Evolutionary conservation across 2,329 filamentous ascomycete genomes (phyloP).

Genomic region (Neopestalotiopsis sp.): DNA sequence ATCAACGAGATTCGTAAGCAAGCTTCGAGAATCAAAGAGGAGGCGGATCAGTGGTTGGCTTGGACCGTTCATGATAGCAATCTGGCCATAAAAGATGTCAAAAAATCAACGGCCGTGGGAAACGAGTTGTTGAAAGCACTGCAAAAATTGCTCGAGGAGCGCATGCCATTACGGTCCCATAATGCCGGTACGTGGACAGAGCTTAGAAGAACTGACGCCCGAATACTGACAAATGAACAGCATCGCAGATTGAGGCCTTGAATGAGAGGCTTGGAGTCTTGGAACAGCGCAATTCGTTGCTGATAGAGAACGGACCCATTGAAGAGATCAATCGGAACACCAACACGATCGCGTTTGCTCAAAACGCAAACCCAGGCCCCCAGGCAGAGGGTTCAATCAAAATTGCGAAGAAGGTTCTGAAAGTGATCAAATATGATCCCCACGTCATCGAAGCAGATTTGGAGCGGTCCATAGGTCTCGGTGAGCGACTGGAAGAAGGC

Average conservation of each 20-base stretch:
- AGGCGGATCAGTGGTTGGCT: conserved; percentile 4
- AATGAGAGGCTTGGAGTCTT: too few species aligned
- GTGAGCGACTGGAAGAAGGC: conserved; percentile 11
- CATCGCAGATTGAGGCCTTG: too few species aligned
- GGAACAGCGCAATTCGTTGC: too few species aligned
- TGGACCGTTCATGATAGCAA: neutral
- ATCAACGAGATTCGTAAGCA: conserved; percentile 7
- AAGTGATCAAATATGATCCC: conserved; percentile 2
- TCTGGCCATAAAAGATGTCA: neutral
- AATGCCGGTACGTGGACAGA: too few species aligned
- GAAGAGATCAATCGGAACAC: neutral
- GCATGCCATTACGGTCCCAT: neutral
- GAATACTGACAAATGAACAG: too few species aligned
- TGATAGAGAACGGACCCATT: neutral
- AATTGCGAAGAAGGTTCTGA: neutral
- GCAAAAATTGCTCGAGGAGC: neutral
- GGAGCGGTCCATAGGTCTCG: neutral
- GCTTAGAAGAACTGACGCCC: too few species aligned
- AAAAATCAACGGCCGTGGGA: neutral
- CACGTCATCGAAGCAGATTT: neutral
- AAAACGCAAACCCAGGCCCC: neutral
- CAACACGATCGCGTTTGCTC: neutral
- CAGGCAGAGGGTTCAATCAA: neutral
- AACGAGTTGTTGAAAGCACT: neutral
- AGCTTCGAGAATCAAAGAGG: neutral